Evolutionary conservation across 2,329 filamentous ascomycete genomes (phyloP).

Genomic region (Penicillium concentricum): DNA sequence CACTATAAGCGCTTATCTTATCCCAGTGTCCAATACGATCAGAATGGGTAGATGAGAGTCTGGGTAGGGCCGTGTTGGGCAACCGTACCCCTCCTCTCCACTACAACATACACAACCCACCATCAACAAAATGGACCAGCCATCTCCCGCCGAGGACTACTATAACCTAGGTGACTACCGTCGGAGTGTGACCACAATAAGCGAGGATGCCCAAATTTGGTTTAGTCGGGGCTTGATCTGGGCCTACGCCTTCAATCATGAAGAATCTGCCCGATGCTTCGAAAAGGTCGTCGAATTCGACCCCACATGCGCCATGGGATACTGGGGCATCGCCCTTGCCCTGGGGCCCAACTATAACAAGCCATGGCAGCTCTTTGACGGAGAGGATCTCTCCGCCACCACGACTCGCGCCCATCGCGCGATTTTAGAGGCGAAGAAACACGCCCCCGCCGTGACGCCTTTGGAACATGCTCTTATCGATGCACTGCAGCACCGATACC

Average conservation of each 20-base stretch:
- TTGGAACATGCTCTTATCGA: slow-evolving; percentile 63
- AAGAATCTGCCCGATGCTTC: slow-evolving; percentile 38
- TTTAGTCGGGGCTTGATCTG: slow-evolving; percentile 41
- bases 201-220: slow-evolving; percentile 36
- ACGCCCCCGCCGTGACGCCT: slow-evolving; percentile 40
- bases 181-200: slow-evolving; percentile 33
- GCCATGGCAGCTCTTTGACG: slow-evolving; percentile 69
- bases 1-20: neutral
- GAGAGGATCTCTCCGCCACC: slow-evolving; percentile 51
- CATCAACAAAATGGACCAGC: slow-evolving; percentile 4
- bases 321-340: slow-evolving; percentile 55
- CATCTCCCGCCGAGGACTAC: slow-evolving; percentile 22
- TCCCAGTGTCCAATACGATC: neutral
- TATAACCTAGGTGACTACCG: slow-evolving; percentile 38
- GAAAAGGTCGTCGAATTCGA: slow-evolving; percentile 32
- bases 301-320: slow-evolving; percentile 36
- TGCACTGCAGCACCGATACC: slow-evolving; percentile 63
- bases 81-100: slow-evolving; percentile 2
- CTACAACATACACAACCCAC: neutral
- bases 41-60: neutral
- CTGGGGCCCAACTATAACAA: slow-evolving; percentile 77
- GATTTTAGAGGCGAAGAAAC: slow-evolving; percentile 44
- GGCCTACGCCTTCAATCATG: slow-evolving; percentile 43
- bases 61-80: neutral
- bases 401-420: slow-evolving; percentile 46